Evolutionary conservation across 257 asterid species (phyloP).

Genomic region (Plantago elongata): DNA sequence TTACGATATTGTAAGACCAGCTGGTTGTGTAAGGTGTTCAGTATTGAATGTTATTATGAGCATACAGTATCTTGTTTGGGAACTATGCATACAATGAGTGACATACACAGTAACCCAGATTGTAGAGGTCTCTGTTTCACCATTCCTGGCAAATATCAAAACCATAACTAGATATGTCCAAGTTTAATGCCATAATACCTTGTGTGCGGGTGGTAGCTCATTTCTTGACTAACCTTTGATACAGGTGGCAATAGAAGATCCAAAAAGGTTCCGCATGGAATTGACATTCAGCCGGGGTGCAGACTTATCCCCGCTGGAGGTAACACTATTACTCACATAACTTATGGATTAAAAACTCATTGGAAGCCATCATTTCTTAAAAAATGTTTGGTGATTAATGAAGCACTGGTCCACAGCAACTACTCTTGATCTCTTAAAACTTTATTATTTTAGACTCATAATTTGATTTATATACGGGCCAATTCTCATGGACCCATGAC

Average conservation of each 20-base stretch:
- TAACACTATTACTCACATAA: constrained; percentile 19
- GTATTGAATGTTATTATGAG: no score
- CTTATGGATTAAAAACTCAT: neutral
- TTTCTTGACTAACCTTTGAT: constrained; percentile 19
- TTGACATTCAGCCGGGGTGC: constrained; percentile 91
- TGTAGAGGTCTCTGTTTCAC: neutral
- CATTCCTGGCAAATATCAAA: neutral
- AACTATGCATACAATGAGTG: no score
- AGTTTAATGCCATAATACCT: neutral
- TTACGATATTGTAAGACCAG: no score
- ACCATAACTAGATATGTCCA: neutral
- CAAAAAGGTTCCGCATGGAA: constrained; percentile 76
- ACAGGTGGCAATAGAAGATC: constrained; percentile 86
- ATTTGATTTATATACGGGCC: neutral
- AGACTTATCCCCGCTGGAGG: constrained; percentile 90
- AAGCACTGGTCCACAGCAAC: no score
- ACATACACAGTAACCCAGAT: no score
- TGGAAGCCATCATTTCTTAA: neutral
- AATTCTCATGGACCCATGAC: neutral
- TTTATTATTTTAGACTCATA: neutral
- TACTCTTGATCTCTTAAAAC: no score
- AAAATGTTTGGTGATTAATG: neutral
- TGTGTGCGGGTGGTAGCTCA: constrained; percentile 4
- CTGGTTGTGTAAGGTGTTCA: no score
- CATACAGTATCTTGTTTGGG: no score